These are phyloP conservation scores for Chytriomyces hyalinus DNA, from an alignment of 192 early-diverging fungal genomes.

Conservation along the genomic window DNA sequence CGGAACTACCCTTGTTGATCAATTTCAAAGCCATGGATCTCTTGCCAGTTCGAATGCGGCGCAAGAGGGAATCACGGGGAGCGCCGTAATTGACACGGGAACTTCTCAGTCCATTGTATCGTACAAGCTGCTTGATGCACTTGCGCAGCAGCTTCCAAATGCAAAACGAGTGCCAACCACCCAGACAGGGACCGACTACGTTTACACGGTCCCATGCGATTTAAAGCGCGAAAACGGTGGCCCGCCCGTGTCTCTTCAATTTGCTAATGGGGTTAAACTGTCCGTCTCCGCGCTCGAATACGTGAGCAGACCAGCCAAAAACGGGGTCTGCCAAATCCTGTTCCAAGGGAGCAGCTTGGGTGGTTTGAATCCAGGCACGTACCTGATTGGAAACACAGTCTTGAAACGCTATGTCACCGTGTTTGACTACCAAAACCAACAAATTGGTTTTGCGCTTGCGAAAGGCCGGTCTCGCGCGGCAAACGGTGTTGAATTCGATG, in stretches of 20 bases:
- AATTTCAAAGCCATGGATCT: conserved; percentile 9
- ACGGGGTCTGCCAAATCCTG: neutral
- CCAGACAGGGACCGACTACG: neutral
- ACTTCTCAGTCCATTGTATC: neutral
- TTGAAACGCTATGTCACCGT: conserved; percentile 1
- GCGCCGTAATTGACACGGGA: conserved; percentile 3
- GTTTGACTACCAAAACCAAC: neutral
- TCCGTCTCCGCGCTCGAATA: neutral
- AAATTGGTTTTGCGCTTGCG: conserved; percentile 1
- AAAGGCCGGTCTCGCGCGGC: neutral
- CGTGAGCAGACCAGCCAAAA: neutral
- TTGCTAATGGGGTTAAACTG: neutral
- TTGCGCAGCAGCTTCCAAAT: neutral
- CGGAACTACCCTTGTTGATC: neutral
- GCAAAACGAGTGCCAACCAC: neutral
- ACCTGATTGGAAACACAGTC: conserved; percentile 1
- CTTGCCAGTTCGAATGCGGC: neutral
- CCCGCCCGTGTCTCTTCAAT: neutral
- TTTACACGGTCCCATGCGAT: neutral
- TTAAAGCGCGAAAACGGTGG: neutral
- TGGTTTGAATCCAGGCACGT: conserved; percentile 3
- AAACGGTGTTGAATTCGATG: too few species aligned
- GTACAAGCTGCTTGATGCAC: neutral
- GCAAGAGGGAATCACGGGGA: neutral
- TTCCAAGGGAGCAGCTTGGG: neutral